Evolutionary conservation across 805 yeast genomes (phyloP), one percentile per base, ranked within the genome.

Genomic region (Saccharomycopsis javanensis): DNA sequence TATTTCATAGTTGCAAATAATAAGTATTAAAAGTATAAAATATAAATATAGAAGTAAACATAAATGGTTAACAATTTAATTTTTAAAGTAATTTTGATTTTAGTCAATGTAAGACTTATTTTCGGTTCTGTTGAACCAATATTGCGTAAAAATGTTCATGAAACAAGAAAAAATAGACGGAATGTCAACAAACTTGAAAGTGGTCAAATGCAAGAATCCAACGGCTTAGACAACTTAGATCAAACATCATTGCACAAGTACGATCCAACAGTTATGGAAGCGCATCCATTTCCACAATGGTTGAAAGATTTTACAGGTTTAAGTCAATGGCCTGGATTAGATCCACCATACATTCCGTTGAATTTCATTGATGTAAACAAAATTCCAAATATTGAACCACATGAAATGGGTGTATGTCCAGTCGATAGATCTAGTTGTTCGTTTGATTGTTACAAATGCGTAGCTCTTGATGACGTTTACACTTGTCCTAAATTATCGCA

Each of bases 331-430:
- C 98, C 98, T 0, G 91, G 85, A 0, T 67, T 79, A 50, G 82
- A 83, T 55, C 97, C 97, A 3, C 97, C 97, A 0, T 91, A 88
- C 67, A 84, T 91, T 38, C 90, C 95, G 1, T 70, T 88, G 60
- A 86, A 82, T 63, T 85, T 83, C 63, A 80, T 88, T 60, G 79
- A 86, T 64, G 70, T 88, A 51, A 61, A 64, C 5, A 65, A 66
- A 28, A 73, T 88, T 25, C 64, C 69, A 5, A 25, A 53, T 16
- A 69, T 73, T 58, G 72, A 77, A 23, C 67, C 69, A 1, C 82
- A 86, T 64, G 62, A 67, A 7, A 81, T 79, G 57, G 90, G 89
- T 1, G 68, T 69, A 13, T 90, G 97, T 68, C 75, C 77, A 2
- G 61, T 64, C 0, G 77, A 73, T 15, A 74, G 81, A 56, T 72